Evolutionary conservation across 2,329 filamentous ascomycete genomes (phyloP), one percentile per base, ranked within the genome.

Genomic region (Xylariales sp.): DNA sequence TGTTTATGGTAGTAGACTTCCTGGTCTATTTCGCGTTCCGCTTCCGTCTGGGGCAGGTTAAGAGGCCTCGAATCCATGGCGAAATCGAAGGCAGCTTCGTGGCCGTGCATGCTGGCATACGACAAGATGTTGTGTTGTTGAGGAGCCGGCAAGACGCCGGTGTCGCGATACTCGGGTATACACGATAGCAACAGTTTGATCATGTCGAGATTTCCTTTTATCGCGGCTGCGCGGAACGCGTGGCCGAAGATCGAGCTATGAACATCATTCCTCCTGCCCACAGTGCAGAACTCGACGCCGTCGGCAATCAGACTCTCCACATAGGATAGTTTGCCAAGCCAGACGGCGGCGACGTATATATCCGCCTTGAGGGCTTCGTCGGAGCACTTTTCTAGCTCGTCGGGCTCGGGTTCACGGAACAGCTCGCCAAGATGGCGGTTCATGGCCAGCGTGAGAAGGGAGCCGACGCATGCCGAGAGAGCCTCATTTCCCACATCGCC

Each of bases 291-390:
- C 16, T 48, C 5, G 18, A 18, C 16, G 5, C 41, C 41, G 3
- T 60, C 9, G 10, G 28, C 23, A 3, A 56, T 61, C 8, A 49
- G 63, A 8, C 43, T 36, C 10, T 53, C 32, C 28, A 69, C 56
- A 49, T 66, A 58, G 0, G 61, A 41, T 39, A 49, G n/a, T 12
- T 55, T 34, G 28, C 59, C 59, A 18, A 71, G 64, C 18, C 64
- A 66, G n/a, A 69, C 30, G 28, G 69, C 58, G 12, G 67, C 67
- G 61, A 71, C 45, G 23, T 14, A 68, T 16, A 66, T 10, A 39
- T 71, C 67, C 39, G 30, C 54, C 28, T 65, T n/a, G 14, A 62
- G 53, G 1, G 64, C 54, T 49, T 9, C 8, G 14, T 67, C 54
- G 48, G 55, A 46, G 18, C n/a, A 64, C 46, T 45, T 23, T 3